phyloP scores from a whole-genome alignment of 164 flowering plant genomes.

The Kingdonia uniflora region DNA sequence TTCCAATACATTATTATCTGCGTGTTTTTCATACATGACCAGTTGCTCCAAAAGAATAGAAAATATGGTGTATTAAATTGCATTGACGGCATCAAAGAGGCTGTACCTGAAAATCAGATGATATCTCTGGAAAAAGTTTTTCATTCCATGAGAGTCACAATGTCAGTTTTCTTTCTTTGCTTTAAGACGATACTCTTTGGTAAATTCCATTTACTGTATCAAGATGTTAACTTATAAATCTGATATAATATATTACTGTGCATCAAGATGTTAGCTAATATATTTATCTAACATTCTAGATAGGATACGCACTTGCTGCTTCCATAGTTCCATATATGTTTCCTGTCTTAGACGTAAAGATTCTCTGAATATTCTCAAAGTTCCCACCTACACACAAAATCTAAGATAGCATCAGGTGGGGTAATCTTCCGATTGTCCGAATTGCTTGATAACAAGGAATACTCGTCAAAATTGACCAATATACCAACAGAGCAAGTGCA shows the following conservation, averaged over 20 bases:
- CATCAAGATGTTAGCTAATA: not conserved
- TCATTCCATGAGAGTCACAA: constrained; percentile 40
- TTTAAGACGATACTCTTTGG: not conserved
- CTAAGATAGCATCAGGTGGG: no score
- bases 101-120: constrained; percentile 50
- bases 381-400: no score
- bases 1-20: not conserved
- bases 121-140: constrained; percentile 48
- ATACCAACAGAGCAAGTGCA: no score
- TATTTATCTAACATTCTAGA: no score
- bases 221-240: not conserved
- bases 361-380: no score
- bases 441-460: no score
- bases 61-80: constrained; percentile 45
- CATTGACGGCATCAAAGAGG: constrained; percentile 37
- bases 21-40: constrained; percentile 1
- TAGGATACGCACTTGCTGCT: no score
- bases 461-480: no score
- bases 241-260: no score
- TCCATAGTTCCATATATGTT: no score
- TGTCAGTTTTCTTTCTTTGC: constrained; percentile 31
- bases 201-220: not conserved
- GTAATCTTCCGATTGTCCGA: no score
- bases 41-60: constrained; percentile 44
- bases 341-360: no score